These are phyloP conservation scores for Emydomyces testavorans DNA, from an alignment of 2,329 filamentous ascomycete species.

Conservation along the genomic window DNA sequence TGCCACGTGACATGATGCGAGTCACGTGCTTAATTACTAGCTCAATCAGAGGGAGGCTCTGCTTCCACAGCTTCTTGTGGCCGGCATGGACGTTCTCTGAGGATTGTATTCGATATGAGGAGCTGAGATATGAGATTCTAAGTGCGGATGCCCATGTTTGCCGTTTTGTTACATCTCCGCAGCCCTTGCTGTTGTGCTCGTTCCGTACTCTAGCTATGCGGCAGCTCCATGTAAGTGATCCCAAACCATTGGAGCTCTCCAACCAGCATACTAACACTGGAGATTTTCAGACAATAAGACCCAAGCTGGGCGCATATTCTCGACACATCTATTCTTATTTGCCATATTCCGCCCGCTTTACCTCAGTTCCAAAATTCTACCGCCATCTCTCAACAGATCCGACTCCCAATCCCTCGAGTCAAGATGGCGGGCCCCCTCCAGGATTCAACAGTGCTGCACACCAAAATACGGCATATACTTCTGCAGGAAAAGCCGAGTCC, in stretches of 20 bases:
- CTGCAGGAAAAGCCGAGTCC: slow-evolving; percentile 14
- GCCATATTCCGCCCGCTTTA: slow-evolving; percentile 16
- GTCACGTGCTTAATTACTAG: too few relatives aligned
- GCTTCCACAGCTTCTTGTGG: background rate
- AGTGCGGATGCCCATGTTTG: slow-evolving; percentile 13
- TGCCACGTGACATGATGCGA: too few relatives aligned
- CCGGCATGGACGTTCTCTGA: background rate
- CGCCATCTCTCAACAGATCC: slow-evolving; percentile 27
- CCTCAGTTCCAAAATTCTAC: slow-evolving; percentile 10
- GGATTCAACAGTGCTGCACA: slow-evolving; percentile 17
- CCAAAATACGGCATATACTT: slow-evolving; percentile 14
- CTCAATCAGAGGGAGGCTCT: too few relatives aligned
- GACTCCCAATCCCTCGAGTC: slow-evolving; percentile 14
- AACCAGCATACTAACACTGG: background rate
- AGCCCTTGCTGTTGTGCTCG: slow-evolving; percentile 14
- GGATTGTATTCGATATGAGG: background rate
- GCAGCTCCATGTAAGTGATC: slow-evolving; percentile 13
- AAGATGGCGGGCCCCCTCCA: slow-evolving; percentile 11
- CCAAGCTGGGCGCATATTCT: slow-evolving; percentile 18
- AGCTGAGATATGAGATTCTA: background rate
- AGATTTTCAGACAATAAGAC: slow-evolving; percentile 6
- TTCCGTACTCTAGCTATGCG: slow-evolving; percentile 10
- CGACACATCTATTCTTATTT: slow-evolving; percentile 17
- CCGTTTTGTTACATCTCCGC: slow-evolving; percentile 6
- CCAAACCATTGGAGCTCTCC: background rate